A percentile compares a stretch with the other conserved stretches of the same genome.
These are phyloP conservation scores for Lentinula lateritia DNA, from an alignment of 768 basidiomycete species.

Conservation along the genomic window DNA sequence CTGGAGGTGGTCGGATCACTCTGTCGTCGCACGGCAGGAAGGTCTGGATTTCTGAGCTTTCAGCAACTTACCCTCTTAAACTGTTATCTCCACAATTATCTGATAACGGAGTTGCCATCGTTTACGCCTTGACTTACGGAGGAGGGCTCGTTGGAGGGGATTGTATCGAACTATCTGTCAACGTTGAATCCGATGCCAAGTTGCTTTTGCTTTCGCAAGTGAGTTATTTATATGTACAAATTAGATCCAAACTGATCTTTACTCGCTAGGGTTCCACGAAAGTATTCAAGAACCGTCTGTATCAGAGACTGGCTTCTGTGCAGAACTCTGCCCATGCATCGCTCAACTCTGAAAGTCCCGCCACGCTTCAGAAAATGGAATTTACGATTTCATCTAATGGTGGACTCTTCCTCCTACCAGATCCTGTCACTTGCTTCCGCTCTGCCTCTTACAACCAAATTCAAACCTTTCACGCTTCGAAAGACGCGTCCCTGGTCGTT, in stretches of 20 bases:
- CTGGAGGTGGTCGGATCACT: constrained; percentile 57
- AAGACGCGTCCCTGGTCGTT: constrained; percentile 58
- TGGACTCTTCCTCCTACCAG: constrained; percentile 77
- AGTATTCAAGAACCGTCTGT: constrained; percentile 78
- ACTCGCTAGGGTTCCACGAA: constrained; percentile 79
- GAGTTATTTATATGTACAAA: constrained; percentile 9
- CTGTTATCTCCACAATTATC: constrained; percentile 67
- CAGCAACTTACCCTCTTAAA: constrained; percentile 83
- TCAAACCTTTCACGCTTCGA: constrained; percentile 70
- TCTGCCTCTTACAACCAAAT: constrained; percentile 77
- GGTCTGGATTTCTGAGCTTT: constrained; percentile 67
- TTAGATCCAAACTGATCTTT: background rate
- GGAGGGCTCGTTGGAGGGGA: constrained; percentile 92
- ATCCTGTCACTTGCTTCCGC: constrained; percentile 91
- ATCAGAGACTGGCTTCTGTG: constrained; percentile 48
- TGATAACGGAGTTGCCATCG: constrained; percentile 50
- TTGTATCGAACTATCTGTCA: constrained; percentile 53
- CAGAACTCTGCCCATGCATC: background rate
- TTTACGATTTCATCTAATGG: constrained; percentile 47
- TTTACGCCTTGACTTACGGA: constrained; percentile 83
- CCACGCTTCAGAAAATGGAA: constrained; percentile 61
- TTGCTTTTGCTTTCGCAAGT: constrained; percentile 87
- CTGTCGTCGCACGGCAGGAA: constrained; percentile 46
- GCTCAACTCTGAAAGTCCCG: background rate
- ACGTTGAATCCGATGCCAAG: constrained; percentile 48